Evolutionary conservation across 2,329 filamentous ascomycete species (phyloP).

Genomic region (Xylariaceae sp.): DNA sequence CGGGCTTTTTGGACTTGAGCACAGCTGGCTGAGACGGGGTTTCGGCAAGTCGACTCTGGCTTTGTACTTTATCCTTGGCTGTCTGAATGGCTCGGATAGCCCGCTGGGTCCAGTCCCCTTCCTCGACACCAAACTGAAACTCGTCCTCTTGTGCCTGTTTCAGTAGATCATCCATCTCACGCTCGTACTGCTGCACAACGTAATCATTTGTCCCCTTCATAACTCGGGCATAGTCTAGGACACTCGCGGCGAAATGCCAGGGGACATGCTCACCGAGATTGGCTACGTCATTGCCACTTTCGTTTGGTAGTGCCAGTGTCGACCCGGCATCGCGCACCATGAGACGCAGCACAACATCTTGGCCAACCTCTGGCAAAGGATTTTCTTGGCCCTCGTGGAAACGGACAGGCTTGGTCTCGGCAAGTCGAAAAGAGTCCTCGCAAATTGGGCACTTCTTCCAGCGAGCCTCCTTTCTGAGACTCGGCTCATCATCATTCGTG

Average conservation of each 20-base stretch:
- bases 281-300: constrained; percentile 67
- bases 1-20: constrained; percentile 27
- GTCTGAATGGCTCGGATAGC: constrained; percentile 71
- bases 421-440: constrained; percentile 88
- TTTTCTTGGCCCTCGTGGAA: constrained; percentile 90
- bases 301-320: constrained; percentile 81
- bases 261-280: constrained; percentile 73
- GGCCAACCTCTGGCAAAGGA: constrained; percentile 72
- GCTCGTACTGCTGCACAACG: constrained; percentile 74
- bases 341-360: constrained; percentile 83
- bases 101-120: constrained; percentile 86
- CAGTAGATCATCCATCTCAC: constrained; percentile 70
- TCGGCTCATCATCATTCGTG: constrained; percentile 63
- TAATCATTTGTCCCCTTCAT: constrained; percentile 94
- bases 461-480: constrained; percentile 64
- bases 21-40: constrained; percentile 22
- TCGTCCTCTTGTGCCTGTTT: constrained; percentile 85
- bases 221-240: constrained; percentile 88
- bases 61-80: constrained; percentile 67
- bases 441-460: constrained; percentile 98
- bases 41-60: constrained; percentile 35
- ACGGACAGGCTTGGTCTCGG: constrained; percentile 81
- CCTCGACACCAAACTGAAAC: constrained; percentile 78
- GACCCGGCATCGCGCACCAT: constrained; percentile 77
- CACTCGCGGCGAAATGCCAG: constrained; percentile 92